Conservation (phyloP, 192 early-diverging fungal genomes). For the Gamsiella multidivaricata region DNA sequence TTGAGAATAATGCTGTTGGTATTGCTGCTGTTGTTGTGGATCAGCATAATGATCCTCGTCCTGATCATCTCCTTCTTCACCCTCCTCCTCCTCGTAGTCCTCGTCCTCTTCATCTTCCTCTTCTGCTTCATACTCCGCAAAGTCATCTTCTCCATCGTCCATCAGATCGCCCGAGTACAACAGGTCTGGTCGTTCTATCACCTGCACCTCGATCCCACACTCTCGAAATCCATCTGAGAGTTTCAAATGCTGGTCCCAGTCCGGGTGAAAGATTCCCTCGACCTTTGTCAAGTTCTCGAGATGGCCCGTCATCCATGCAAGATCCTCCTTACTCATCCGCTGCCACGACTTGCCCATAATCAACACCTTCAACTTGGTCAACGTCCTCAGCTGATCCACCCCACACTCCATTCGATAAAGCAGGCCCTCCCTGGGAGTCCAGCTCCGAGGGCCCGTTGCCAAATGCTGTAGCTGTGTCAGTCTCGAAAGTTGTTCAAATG, state of each 20-base stretch:
- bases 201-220: slow-evolving; percentile 9
- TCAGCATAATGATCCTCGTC: no score
- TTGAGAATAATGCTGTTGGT: no score
- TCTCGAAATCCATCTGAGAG: not conserved
- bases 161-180: not conserved
- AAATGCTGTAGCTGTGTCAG: slow-evolving; percentile 14
- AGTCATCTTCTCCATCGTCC: not conserved
- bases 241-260: slow-evolving; percentile 3
- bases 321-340: slow-evolving; percentile 7
- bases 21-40: no score
- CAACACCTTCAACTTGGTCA: slow-evolving; percentile 15
- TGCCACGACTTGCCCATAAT: not conserved
- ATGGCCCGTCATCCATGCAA: slow-evolving; percentile 15
- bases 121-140: not conserved
- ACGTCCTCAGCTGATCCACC: slow-evolving; percentile 4
- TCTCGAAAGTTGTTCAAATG: slow-evolving; percentile 10
- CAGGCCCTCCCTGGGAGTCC: not conserved
- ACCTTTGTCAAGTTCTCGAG: slow-evolving; percentile 5
- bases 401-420: slow-evolving; percentile 16
- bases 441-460: not conserved
- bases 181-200: not conserved
- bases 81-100: slow-evolving; percentile 13
- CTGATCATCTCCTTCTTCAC: not conserved
- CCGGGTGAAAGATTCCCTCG: slow-evolving; percentile 9
- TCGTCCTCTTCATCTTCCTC: slow-evolving; percentile 12